Evolutionary conservation across 768 basidiomycete genomes (phyloP).

Genomic region (Suillus americanus): DNA sequence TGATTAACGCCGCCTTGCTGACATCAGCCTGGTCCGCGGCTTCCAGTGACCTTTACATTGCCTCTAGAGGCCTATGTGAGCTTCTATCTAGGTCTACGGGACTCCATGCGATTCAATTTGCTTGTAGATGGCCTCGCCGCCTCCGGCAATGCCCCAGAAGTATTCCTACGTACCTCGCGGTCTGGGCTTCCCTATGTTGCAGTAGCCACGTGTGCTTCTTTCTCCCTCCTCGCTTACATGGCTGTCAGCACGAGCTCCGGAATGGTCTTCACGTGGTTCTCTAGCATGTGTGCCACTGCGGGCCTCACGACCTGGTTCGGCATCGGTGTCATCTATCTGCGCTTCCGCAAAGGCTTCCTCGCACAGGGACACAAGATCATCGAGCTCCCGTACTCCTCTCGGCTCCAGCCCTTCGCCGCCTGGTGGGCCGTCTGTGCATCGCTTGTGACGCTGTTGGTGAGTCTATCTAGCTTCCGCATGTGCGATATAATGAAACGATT

Average conservation of each 20-base stretch:
- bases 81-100: background rate
- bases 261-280: slow-evolving; percentile 43
- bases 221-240: slow-evolving; percentile 43
- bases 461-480: slow-evolving; percentile 3
- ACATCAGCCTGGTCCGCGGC: slow-evolving; percentile 44
- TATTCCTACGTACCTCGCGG: slow-evolving; percentile 43
- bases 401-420: slow-evolving; percentile 41
- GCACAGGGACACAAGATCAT: slow-evolving; percentile 48
- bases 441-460: slow-evolving; percentile 36
- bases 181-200: slow-evolving; percentile 48
- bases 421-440: slow-evolving; percentile 35
- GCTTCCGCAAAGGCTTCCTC: slow-evolving; percentile 46
- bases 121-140: slow-evolving; percentile 51
- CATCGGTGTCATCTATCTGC: slow-evolving; percentile 45
- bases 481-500: background rate
- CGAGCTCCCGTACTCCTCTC: slow-evolving; percentile 45
- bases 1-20: slow-evolving; percentile 42
- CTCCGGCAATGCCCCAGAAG: slow-evolving; percentile 51
- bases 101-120: slow-evolving; percentile 16
- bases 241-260: slow-evolving; percentile 35
- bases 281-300: slow-evolving; percentile 34
- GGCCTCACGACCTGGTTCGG: slow-evolving; percentile 46
- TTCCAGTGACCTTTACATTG: slow-evolving; percentile 40
- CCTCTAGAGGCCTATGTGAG: slow-evolving; percentile 40
- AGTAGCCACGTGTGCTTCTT: slow-evolving; percentile 26